phyloP scores from a whole-genome alignment of 768 basidiomycete species.

The Roridomyces roridus region DNA sequence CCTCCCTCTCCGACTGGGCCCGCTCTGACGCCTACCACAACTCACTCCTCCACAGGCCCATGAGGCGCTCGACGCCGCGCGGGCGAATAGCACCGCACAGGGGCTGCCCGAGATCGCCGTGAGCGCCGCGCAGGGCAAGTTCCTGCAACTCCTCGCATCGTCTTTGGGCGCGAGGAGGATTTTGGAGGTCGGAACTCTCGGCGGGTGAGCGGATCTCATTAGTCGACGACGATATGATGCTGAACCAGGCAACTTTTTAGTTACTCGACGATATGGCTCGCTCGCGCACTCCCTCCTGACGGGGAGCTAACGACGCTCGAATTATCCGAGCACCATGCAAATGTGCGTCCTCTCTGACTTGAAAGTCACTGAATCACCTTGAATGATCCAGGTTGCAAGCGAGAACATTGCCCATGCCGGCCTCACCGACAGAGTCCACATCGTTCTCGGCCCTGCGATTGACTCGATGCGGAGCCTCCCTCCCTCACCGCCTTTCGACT shows the following conservation, averaged over 20 bases:
- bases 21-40: constrained; percentile 62
- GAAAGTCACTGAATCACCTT: neutral
- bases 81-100: constrained; percentile 45
- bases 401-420: constrained; percentile 64
- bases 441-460: constrained; percentile 58
- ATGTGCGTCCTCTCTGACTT: constrained; percentile 37
- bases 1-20: constrained; percentile 47
- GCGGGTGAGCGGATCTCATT: constrained; percentile 49
- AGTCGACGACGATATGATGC: neutral
- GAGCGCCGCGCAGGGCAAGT: constrained; percentile 60
- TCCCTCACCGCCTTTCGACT: constrained; percentile 60
- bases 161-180: constrained; percentile 61
- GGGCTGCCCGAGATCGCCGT: constrained; percentile 62
- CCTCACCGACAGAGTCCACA: constrained; percentile 50
- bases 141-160: constrained; percentile 56
- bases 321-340: constrained; percentile 49
- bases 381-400: constrained; percentile 52
- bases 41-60: constrained; percentile 54
- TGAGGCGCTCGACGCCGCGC: constrained; percentile 45
- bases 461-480: constrained; percentile 56
- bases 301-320: constrained; percentile 58
- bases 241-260: constrained; percentile 27
- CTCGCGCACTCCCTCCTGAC: constrained; percentile 53
- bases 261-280: constrained; percentile 53
- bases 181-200: constrained; percentile 71